Evolutionary conservation across 2,329 filamentous ascomycete genomes (phyloP).

Genomic region (Herpotrichia juniperi): DNA sequence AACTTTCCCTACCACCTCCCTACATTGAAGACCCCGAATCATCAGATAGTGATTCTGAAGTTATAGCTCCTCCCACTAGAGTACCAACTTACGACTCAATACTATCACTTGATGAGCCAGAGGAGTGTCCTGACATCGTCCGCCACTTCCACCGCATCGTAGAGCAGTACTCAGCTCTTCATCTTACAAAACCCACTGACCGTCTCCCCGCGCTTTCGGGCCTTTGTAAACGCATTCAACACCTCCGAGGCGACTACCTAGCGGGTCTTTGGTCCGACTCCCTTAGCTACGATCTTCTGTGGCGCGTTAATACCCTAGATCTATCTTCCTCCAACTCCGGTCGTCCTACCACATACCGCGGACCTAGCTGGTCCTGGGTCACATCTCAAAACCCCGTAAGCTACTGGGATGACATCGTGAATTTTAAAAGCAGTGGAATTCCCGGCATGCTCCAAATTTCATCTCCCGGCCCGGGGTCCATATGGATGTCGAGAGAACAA

Average conservation of each 20-base stretch:
- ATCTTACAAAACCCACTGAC: conserved; percentile 15
- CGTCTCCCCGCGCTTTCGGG: conserved; percentile 22
- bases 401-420: conserved; percentile 20
- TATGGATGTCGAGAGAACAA: too few species aligned
- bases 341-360: conserved; percentile 4
- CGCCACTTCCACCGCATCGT: conserved; percentile 19
- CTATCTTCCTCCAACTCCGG: not conserved
- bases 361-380: conserved; percentile 25
- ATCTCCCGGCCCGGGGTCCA: conserved; percentile 4
- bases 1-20: not conserved
- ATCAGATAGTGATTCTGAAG: not conserved
- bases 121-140: conserved; percentile 13
- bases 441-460: too few species aligned
- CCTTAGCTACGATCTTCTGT: conserved; percentile 22
- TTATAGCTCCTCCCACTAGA: not conserved
- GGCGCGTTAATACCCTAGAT: conserved; percentile 18
- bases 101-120: not conserved
- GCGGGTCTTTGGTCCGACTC: conserved; percentile 25
- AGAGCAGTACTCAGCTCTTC: conserved; percentile 21
- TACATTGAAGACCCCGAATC: not conserved
- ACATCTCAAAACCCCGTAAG: conserved; percentile 13
- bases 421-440: conserved; percentile 10
- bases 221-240: conserved; percentile 16
- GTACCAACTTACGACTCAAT: not conserved
- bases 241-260: conserved; percentile 18